Evolutionary conservation across 108 stramenopile species (phyloP).

Genomic region (Nitzschia sp.): DNA sequence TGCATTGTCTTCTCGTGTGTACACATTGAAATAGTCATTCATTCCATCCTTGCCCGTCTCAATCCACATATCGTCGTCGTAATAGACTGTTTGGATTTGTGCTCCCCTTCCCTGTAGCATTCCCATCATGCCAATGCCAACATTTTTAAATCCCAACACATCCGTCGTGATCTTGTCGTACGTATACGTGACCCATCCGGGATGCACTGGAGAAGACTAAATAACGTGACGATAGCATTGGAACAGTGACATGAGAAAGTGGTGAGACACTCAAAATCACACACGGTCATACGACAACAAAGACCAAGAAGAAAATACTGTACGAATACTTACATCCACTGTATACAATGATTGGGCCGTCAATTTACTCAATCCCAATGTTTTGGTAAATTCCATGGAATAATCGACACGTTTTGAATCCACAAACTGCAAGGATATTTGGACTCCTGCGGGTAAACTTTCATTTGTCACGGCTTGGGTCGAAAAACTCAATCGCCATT

Average conservation of each 20-base stretch:
- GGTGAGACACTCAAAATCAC: no score
- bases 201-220: slow-evolving; percentile 48
- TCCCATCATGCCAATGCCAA: slow-evolving; percentile 70
- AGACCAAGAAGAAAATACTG: background rate
- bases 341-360: slow-evolving; percentile 57
- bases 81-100: slow-evolving; percentile 63
- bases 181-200: slow-evolving; percentile 58
- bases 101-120: slow-evolving; percentile 63
- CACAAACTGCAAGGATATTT: slow-evolving; percentile 50
- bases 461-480: slow-evolving; percentile 39
- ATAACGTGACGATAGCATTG: no score
- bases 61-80: slow-evolving; percentile 75
- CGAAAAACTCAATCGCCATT: slow-evolving; percentile 67
- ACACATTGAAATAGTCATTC: slow-evolving; percentile 42
- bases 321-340: slow-evolving; percentile 51
- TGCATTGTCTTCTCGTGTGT: slow-evolving; percentile 21
- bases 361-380: slow-evolving; percentile 58
- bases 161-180: slow-evolving; percentile 73
- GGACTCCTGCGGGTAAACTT: slow-evolving; percentile 60
- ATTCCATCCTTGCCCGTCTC: slow-evolving; percentile 44
- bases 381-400: slow-evolving; percentile 57
- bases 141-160: slow-evolving; percentile 63
- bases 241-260: background rate
- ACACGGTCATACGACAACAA: slow-evolving; percentile 1
- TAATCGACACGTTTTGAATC: slow-evolving; percentile 55